Conservation (phyloP, 352 stramenopile species). For the Globisporangium canariense region DNA sequence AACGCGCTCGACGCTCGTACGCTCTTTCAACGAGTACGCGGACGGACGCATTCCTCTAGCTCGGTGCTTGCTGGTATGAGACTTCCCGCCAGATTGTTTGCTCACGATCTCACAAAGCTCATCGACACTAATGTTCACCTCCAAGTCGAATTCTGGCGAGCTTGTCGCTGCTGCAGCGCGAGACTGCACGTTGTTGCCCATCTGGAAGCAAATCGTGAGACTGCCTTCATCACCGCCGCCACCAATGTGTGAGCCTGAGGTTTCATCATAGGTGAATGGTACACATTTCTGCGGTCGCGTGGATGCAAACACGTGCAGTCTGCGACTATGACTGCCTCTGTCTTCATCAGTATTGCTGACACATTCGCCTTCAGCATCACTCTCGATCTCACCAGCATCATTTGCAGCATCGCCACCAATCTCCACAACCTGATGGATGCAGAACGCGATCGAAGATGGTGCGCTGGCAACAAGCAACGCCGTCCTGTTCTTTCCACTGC, state of each 20-base stretch:
- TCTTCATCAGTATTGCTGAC: background rate
- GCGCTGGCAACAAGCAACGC: conserved; percentile 24
- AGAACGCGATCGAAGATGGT: conserved; percentile 31
- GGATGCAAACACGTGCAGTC: conserved; percentile 35
- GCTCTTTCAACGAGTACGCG: background rate
- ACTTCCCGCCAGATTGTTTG: conserved; percentile 3
- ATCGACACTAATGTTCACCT: conserved; percentile 25
- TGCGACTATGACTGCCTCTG: conserved; percentile 14
- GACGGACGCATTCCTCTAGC: background rate
- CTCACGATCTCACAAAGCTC: conserved; percentile 28
- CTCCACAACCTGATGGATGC: conserved; percentile 38
- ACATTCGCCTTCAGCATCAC: background rate
- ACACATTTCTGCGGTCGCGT: conserved; percentile 21
- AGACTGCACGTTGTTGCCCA: conserved; percentile 16
- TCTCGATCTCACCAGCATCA: background rate
- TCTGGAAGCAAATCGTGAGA: conserved; percentile 31
- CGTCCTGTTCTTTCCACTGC: conserved; percentile 13
- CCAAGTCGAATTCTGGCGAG: conserved; percentile 14
- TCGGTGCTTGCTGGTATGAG: conserved; percentile 4
- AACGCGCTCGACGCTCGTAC: conserved; percentile 35
- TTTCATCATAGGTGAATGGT: background rate
- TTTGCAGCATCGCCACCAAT: background rate
- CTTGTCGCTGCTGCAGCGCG: background rate
- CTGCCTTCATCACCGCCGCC: conserved; percentile 9
- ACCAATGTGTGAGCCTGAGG: background rate